These are phyloP conservation scores for Trichosporon sp. DNA, from an alignment of 1,284 basidiomycete genomes.

Conservation along the genomic window DNA sequence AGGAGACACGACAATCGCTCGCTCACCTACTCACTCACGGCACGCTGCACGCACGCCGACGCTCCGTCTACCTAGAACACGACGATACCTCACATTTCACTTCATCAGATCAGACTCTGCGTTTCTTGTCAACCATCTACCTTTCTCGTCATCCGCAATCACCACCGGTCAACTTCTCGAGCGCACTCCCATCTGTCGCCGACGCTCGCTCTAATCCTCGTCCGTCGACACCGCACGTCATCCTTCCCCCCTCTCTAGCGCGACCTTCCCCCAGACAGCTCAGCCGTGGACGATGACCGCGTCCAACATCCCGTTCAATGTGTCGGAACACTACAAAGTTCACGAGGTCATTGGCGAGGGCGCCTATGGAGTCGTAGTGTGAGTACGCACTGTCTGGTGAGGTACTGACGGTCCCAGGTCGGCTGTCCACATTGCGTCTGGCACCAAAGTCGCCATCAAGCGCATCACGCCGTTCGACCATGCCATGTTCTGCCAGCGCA, in stretches of 20 bases:
- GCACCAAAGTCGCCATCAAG: constrained; percentile 80
- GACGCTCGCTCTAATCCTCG: background rate
- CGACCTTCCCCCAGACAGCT: background rate
- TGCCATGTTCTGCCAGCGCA: constrained; percentile 83
- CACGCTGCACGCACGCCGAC: too few relatives aligned
- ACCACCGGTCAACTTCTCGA: background rate
- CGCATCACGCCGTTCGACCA: constrained; percentile 90
- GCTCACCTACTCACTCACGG: too few relatives aligned
- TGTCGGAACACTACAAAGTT: constrained; percentile 67
- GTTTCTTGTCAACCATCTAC: background rate
- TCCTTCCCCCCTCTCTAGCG: background rate
- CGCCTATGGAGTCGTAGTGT: constrained; percentile 72
- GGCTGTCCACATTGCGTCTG: constrained; percentile 72
- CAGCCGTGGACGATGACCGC: constrained; percentile 14
- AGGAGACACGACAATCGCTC: background rate
- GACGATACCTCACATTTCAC: background rate
- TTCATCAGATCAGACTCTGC: background rate
- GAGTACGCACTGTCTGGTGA: background rate
- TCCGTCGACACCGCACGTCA: background rate
- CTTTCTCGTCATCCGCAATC: background rate
- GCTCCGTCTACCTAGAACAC: background rate
- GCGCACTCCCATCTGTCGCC: background rate
- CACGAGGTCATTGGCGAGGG: constrained; percentile 88
- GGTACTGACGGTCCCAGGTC: constrained; percentile 52
- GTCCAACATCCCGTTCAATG: constrained; percentile 31